These are phyloP conservation scores for Centaurea solstitialis DNA, from an alignment of 129 eudicot genomes.

Conservation along the genomic window DNA sequence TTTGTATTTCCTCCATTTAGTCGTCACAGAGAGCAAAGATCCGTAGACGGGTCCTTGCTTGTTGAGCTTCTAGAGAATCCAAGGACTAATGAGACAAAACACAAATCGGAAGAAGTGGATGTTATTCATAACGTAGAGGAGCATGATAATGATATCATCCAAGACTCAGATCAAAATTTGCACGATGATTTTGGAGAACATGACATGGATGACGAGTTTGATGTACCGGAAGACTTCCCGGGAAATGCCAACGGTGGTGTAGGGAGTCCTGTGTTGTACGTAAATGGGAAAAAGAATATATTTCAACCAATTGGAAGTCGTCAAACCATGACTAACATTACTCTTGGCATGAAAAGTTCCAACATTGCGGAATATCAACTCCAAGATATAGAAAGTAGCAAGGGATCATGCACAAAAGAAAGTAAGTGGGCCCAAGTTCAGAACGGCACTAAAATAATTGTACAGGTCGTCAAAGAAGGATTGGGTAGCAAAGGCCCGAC, in stretches of 20 bases:
- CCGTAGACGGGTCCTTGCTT: constrained; percentile 33
- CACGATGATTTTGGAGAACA: constrained; percentile 60
- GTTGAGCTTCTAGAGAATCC: constrained; percentile 42
- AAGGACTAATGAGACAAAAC: constrained; percentile 39
- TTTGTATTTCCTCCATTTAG: constrained; percentile 74
- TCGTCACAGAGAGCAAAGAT: constrained; percentile 40
- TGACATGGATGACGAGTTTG: constrained; percentile 51
- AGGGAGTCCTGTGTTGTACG: constrained; percentile 34
- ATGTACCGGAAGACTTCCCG: constrained; percentile 41
- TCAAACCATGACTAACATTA: constrained; percentile 23
- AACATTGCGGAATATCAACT: constrained; percentile 20
- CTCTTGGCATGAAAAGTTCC: constrained; percentile 14
- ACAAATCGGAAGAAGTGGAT: constrained; percentile 39
- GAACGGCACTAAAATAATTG: constrained; percentile 84
- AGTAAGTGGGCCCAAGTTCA: constrained; percentile 75
- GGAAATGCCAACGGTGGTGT: constrained; percentile 60
- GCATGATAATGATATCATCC: constrained; percentile 28
- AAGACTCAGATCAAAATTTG: constrained; percentile 38
- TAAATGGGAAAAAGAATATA: constrained; percentile 30
- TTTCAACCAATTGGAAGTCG: constrained; percentile 39
- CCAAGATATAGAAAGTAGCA: constrained; percentile 29
- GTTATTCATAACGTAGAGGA: constrained; percentile 39
- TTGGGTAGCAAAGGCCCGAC: constrained; percentile 89
- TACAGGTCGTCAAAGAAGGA: constrained; percentile 95
- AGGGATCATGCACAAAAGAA: constrained; percentile 20